Evolutionary conservation across 2,329 filamentous ascomycete species (phyloP).

Genomic region (Colletotrichum camelliae): DNA sequence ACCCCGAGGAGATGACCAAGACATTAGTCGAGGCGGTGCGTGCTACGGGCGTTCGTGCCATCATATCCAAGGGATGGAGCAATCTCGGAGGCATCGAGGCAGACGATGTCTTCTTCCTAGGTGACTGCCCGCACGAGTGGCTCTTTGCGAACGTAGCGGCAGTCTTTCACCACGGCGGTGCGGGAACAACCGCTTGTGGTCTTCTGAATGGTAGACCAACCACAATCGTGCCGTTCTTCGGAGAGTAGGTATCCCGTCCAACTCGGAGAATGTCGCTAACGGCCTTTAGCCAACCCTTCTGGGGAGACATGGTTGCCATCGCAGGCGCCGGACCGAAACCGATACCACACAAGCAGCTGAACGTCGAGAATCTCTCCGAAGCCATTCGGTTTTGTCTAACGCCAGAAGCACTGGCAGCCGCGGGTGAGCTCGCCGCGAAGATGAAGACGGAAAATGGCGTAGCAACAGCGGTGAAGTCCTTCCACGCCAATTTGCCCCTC

Average conservation of each 20-base stretch:
- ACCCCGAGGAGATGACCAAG: slow-evolving; percentile 13
- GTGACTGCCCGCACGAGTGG: slow-evolving; percentile 61
- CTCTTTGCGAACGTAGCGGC: slow-evolving; percentile 58
- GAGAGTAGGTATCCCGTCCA: slow-evolving; percentile 27
- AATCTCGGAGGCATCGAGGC: slow-evolving; percentile 17
- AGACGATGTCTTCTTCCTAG: slow-evolving; percentile 50
- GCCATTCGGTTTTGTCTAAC: slow-evolving; percentile 39
- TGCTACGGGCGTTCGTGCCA: slow-evolving; percentile 12
- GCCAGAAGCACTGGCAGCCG: slow-evolving; percentile 32
- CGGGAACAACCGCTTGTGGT: slow-evolving; percentile 61
- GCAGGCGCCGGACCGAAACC: slow-evolving; percentile 47
- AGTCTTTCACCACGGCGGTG: slow-evolving; percentile 64
- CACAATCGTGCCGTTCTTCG: slow-evolving; percentile 57
- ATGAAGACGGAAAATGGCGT: slow-evolving; percentile 42
- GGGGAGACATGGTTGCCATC: slow-evolving; percentile 44
- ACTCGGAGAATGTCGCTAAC: neutral
- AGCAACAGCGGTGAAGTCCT: slow-evolving; percentile 42
- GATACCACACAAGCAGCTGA: slow-evolving; percentile 39
- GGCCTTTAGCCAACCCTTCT: slow-evolving; percentile 42
- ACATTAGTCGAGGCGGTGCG: slow-evolving; percentile 13
- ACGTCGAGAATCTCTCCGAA: slow-evolving; percentile 36
- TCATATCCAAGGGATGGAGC: slow-evolving; percentile 22
- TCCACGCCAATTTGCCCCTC: slow-evolving; percentile 41
- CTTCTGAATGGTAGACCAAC: slow-evolving; percentile 56
- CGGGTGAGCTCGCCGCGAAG: slow-evolving; percentile 34